Base-by-base conservation (phyloP, 2,329 filamentous ascomycete species). In the Colletotrichum euphorbiae region DNA sequence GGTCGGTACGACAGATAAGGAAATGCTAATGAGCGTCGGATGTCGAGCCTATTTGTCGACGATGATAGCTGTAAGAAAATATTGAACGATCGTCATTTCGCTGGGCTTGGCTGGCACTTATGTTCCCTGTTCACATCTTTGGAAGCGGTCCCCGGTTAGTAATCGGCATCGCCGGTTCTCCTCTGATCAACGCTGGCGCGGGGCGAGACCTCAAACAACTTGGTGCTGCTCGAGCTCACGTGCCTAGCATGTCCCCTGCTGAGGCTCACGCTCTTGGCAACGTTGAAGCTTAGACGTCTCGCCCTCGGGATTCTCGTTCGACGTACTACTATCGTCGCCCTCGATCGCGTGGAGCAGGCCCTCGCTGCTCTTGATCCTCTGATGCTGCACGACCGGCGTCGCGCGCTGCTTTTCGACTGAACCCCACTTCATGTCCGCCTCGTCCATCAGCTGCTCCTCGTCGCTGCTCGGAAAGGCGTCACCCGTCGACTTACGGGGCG, bases 161-260 rank as follows among this genome's bases (percentile, higher is more conserved):
- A 58, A 19, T 62, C 52, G 28, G 57, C 59, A 24, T 67, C 48
- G 21, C 19, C 60, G 62, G 61, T 52, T 55, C 54, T 55, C 38
- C 28, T 62, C 21, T 56, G 50, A 70, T 90, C 88, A 12, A 80
- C 78, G 21, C 87, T 90, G 50, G 77, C 76, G 28, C 85, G 83
- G 21, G 87, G 84, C 19, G 85, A 84, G 52, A 94, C 84, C 56
- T 94, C 89, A 56, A 96, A 80, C 58, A 95, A 79, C 78, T 89
- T 91, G 11, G 92, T 92, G 74, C 91, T 94, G 56, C 92, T 92
- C 50, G 91, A 91, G 74, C 91, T 94, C 74, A 94, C 89, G 71
- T 91, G 91, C 61, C 90, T 86, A 19, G 83, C 87, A 73, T 94
- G 91, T 9, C 85, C 83, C 73, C 84, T 87, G 66, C 87, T 87